Evolutionary conservation across 164 flowering plant species (phyloP), one percentile per base, ranked within the genome.

Genomic region (Magnolia kwangsiensis): DNA sequence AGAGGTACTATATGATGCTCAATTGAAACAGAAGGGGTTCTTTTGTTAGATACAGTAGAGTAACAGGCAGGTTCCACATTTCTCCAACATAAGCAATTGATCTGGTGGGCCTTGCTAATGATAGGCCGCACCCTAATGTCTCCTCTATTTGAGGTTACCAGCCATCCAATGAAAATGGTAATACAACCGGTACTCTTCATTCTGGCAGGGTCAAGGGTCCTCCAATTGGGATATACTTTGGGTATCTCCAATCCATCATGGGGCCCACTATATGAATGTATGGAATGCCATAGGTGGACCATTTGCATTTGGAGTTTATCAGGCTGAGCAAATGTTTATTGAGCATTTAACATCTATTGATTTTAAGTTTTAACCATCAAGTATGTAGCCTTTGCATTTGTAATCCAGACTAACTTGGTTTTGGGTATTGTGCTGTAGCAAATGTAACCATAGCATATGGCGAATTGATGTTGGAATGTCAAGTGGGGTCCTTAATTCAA

Each of bases 381-480:
- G 45, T 37, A 68, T 6, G 2, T 29, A 27, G 31, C 31, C 8
- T 8, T 14, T 68, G 71, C 18, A 8, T 7, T 66, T n/a, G 27
- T 50, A 55, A 24, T 67, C n/a, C 50, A 37, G 20, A 29, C 68
- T 23, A 51, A 3, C 16, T 65, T 72, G 51, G 23, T 20, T 67
- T 73, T 75, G 59, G 55, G 18, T 74, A 67, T 71, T 83, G 27
- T n/a, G 16, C 1, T 82, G 84, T 90, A 95, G 98, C 84, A 84
- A 90, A 84, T 95, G 86, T 77, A 80, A 87, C 74, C 85, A 89
- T 78, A 89, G 90, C 78, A 86, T 95, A 85, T 95, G 98, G 98
- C 85, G 95, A 2, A 75, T 91, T 61, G 97, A 95, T 82, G 98
- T 95, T 71, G 98, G 98, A 50, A 95, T 95, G 97, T 95, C 98